Conservation (phyloP, 2,329 filamentous ascomycete species). For the Hymenoscyphus fraxineus region DNA sequence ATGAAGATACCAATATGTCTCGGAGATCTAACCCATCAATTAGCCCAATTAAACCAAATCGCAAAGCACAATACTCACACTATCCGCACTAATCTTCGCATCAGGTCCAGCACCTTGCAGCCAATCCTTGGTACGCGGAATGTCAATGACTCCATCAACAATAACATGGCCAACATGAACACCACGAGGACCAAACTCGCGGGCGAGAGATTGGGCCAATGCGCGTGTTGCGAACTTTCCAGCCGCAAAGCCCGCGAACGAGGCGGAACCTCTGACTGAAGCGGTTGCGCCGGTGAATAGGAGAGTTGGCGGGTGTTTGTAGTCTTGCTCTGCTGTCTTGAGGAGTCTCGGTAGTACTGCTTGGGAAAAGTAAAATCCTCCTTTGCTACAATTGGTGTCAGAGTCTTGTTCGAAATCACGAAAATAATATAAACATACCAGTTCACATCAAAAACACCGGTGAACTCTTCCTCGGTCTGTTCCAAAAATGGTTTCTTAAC, state of each 20-base stretch:
- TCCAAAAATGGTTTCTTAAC: constrained; percentile 57
- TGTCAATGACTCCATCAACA: constrained; percentile 83
- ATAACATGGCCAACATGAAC: constrained; percentile 80
- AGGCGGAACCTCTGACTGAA: constrained; percentile 66
- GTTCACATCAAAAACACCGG: constrained; percentile 43
- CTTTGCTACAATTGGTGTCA: constrained; percentile 20
- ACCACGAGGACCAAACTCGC: constrained; percentile 80
- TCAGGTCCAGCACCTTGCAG: constrained; percentile 46
- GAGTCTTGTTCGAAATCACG: background rate
- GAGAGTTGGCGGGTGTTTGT: constrained; percentile 67
- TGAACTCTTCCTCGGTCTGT: constrained; percentile 47
- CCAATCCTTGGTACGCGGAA: constrained; percentile 60
- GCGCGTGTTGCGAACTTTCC: constrained; percentile 78
- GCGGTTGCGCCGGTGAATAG: constrained; percentile 88
- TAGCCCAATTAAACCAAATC: background rate
- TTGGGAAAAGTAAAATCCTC: constrained; percentile 75
- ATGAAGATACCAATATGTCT: constrained; percentile 74
- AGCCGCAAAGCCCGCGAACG: constrained; percentile 67
- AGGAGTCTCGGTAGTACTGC: constrained; percentile 67
- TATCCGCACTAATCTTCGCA: constrained; percentile 69
- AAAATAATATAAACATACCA: constrained; percentile 41
- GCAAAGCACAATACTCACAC: constrained; percentile 48
- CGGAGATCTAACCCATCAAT: constrained; percentile 62
- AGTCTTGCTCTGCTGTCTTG: constrained; percentile 46
- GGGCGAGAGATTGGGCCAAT: constrained; percentile 69